phyloP scores from a whole-genome alignment of 2,329 filamentous ascomycete species.

The Cladophialophora bantiana region DNA sequence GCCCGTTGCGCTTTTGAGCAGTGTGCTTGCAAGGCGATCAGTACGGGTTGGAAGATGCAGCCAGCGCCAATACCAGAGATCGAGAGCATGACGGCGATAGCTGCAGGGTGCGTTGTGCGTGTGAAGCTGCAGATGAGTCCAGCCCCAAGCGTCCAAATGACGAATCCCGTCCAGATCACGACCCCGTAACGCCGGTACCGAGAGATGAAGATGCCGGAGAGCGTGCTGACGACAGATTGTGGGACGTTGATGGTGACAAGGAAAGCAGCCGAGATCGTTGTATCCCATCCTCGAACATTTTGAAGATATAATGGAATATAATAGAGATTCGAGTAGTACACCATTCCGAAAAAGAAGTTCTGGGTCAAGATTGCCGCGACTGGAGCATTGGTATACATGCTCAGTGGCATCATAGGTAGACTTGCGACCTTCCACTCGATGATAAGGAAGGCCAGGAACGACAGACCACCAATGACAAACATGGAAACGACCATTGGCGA shows the following conservation, averaged over 20 bases:
- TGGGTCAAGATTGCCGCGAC: constrained; percentile 21
- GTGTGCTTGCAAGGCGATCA: constrained; percentile 67
- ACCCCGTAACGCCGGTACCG: constrained; percentile 64
- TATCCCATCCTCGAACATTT: constrained; percentile 18
- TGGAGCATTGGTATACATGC: constrained; percentile 18
- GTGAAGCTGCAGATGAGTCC: constrained; percentile 62
- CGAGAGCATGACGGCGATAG: constrained; percentile 60
- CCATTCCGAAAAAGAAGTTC: constrained; percentile 26
- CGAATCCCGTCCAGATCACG: constrained; percentile 60
- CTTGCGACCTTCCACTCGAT: constrained; percentile 63
- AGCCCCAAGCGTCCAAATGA: constrained; percentile 59
- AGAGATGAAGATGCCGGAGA: constrained; percentile 67
- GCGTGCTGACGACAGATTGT: constrained; percentile 11
- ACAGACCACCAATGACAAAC: constrained; percentile 59
- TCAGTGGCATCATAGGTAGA: constrained; percentile 64
- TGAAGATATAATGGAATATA: constrained; percentile 22
- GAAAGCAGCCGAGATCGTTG: constrained; percentile 18
- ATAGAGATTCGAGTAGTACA: constrained; percentile 21
- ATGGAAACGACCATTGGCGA: constrained; percentile 67
- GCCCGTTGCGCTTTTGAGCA: constrained; percentile 64
- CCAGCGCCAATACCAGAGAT: constrained; percentile 63
- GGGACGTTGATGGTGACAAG: constrained; percentile 20
- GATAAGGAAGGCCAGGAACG: constrained; percentile 59
- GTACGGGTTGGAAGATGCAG: constrained; percentile 59
- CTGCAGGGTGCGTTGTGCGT: constrained; percentile 52